Evolutionary conservation across 306 rosid species (phyloP).

Genomic region (Fagus crenata): DNA sequence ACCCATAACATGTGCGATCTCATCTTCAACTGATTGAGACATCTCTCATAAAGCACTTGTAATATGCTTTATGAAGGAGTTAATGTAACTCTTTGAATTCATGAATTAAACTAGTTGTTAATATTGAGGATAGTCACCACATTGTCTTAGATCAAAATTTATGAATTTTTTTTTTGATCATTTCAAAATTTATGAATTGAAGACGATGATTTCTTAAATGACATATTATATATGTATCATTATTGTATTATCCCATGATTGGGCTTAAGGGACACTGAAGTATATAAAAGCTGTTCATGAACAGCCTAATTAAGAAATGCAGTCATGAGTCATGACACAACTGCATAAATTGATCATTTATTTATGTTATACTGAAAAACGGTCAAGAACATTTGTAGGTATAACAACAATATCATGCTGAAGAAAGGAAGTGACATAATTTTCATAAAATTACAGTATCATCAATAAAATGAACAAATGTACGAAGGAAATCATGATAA

Average conservation of each 20-base stretch:
- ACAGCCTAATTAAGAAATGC: background rate
- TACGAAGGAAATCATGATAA: background rate
- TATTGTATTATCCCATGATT: background rate
- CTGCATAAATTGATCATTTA: slow-evolving; percentile 5
- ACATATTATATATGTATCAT: background rate
- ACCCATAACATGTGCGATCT: slow-evolving; percentile 60
- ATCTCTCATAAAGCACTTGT: background rate
- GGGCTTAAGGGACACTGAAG: background rate
- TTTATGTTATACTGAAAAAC: slow-evolving; percentile 12
- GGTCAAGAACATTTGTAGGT: slow-evolving; percentile 8
- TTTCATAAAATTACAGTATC: background rate
- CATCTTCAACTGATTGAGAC: slow-evolving; percentile 48
- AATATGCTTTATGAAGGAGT: background rate
- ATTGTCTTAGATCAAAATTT: background rate
- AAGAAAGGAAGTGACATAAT: background rate
- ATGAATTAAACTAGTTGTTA: background rate
- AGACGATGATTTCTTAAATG: background rate
- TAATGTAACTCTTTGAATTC: background rate
- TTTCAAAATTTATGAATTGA: no score
- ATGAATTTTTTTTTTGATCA: no score
- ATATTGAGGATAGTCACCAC: background rate
- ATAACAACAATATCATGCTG: background rate
- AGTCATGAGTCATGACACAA: background rate
- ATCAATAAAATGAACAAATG: background rate
- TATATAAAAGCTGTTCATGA: background rate